Percentiles rank a stretch among this genome's conserved stretches.
phyloP scores from a whole-genome alignment of 1,139 yeast species.

The Saccharomycopsis hybrid region DNA sequence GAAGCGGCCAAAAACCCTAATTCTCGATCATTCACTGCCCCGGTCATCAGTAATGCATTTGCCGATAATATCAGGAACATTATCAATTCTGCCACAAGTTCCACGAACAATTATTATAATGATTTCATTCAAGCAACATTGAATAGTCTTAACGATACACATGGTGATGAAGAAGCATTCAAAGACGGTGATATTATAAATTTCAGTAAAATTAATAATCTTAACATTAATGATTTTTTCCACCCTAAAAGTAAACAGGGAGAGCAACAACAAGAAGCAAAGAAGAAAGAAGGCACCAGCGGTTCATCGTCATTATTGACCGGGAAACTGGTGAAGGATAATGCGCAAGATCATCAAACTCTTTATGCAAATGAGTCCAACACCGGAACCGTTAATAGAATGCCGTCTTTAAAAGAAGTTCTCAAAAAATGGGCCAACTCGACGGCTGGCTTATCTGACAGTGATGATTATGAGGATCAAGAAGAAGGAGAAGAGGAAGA shows the following conservation, averaged over 20 bases:
- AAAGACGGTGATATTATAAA: conserved; percentile 17
- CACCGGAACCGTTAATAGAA: neutral
- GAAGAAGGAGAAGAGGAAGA: conserved; percentile 18
- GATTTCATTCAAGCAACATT: conserved; percentile 14
- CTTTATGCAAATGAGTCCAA: neutral
- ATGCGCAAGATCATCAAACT: conserved; percentile 5
- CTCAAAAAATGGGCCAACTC: conserved; percentile 21
- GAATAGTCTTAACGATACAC: conserved; percentile 5
- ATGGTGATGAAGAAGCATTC: conserved; percentile 14
- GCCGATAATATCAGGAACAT: conserved; percentile 18
- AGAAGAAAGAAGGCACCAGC: conserved; percentile 1
- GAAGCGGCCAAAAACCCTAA: neutral
- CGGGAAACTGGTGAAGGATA: neutral
- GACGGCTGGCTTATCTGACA: conserved; percentile 19
- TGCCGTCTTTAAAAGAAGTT: conserved; percentile 18
- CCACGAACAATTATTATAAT: conserved; percentile 16
- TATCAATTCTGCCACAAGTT: conserved; percentile 16
- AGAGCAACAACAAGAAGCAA: neutral
- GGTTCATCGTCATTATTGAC: conserved; percentile 2
- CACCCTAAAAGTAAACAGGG: neutral
- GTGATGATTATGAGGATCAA: conserved; percentile 17
- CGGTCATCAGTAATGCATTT: conserved; percentile 10
- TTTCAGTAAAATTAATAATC: conserved; percentile 6
- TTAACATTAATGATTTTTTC: conserved; percentile 11
- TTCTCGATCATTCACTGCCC: neutral